A percentile compares a stretch with the other conserved stretches of the same genome.
phyloP scores from a whole-genome alignment of 2,329 filamentous ascomycete species.

The Clonostachys solani region DNA sequence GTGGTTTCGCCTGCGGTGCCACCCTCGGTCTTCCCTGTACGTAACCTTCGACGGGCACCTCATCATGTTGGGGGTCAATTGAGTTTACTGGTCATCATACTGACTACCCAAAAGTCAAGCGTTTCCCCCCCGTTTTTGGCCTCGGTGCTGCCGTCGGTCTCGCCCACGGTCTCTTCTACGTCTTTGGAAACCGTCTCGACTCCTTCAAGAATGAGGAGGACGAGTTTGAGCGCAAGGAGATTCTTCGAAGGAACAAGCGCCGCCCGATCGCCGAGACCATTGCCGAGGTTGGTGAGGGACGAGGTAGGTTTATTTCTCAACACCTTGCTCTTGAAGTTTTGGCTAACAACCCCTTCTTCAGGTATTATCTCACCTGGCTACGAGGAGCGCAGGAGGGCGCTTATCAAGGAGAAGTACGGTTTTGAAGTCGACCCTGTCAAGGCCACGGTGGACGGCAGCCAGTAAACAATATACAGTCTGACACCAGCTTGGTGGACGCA shows the following conservation, averaged over 20 bases:
- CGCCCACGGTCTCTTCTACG: conserved; percentile 61
- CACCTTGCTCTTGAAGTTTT: neutral
- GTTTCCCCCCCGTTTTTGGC: conserved; percentile 67
- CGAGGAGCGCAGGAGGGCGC: conserved; percentile 75
- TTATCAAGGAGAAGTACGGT: conserved; percentile 83
- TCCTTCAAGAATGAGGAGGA: conserved; percentile 52
- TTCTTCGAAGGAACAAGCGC: conserved; percentile 68
- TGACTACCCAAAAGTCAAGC: conserved; percentile 24
- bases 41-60: conserved; percentile 15
- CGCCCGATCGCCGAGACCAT: conserved; percentile 76
- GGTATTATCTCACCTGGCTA: conserved; percentile 80
- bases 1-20: conserved; percentile 71
- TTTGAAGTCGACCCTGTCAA: conserved; percentile 72
- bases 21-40: conserved; percentile 70
- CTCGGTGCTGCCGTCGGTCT: conserved; percentile 55
- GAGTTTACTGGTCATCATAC: too few relatives aligned
- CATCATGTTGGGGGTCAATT: too few relatives aligned
- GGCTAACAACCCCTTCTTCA: conserved; percentile 25
- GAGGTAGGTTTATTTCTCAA: conserved; percentile 55
- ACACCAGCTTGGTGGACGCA: too few relatives aligned
- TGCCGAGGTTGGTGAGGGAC: conserved; percentile 77
- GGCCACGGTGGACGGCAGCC: conserved; percentile 40
- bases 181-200: conserved; percentile 58
- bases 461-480: conserved; percentile 13
- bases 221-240: conserved; percentile 74